Percentiles rank a stretch among this genome's conserved stretches.
Evolutionary conservation across 1,139 yeast genomes (phyloP).

Genomic region (Saccharomyces hybrid): DNA sequence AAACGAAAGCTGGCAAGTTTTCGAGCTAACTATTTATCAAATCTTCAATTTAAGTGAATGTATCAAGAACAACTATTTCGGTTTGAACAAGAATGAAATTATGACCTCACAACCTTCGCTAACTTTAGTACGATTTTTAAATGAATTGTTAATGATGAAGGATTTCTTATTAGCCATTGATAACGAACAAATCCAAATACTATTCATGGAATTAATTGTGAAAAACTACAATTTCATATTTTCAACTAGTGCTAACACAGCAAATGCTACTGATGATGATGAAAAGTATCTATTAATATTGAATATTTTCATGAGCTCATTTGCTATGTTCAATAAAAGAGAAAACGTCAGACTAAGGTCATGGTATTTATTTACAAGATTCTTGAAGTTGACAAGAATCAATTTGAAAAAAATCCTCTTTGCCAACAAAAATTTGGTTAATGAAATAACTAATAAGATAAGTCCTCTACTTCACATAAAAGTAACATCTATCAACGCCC

Average conservation of each 20-base stretch:
- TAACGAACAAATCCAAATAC: constrained; percentile 74
- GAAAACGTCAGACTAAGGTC: constrained; percentile 74
- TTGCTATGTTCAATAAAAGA: constrained; percentile 69
- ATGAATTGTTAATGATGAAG: constrained; percentile 38
- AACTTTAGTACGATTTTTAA: constrained; percentile 48
- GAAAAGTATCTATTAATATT: constrained; percentile 58
- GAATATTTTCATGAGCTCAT: constrained; percentile 68
- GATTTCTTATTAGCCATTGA: constrained; percentile 40
- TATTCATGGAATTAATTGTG: constrained; percentile 76
- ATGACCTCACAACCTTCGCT: constrained; percentile 53
- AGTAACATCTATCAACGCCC: constrained; percentile 50
- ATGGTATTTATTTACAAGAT: constrained; percentile 85
- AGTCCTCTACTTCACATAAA: constrained; percentile 49
- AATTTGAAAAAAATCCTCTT: constrained; percentile 35
- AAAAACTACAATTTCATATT: constrained; percentile 63
- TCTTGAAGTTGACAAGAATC: constrained; percentile 71
- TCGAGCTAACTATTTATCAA: constrained; percentile 83
- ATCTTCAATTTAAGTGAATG: constrained; percentile 73
- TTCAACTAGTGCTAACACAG: not conserved
- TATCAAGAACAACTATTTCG: constrained; percentile 63
- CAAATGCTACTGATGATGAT: constrained; percentile 36
- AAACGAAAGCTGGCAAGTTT: constrained; percentile 56
- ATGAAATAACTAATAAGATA: constrained; percentile 41
- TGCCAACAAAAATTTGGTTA: not conserved
- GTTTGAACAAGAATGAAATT: constrained; percentile 57